phyloP scores from a whole-genome alignment of 148 eudicot genomes.

The Amaranthus cruentus region DNA sequence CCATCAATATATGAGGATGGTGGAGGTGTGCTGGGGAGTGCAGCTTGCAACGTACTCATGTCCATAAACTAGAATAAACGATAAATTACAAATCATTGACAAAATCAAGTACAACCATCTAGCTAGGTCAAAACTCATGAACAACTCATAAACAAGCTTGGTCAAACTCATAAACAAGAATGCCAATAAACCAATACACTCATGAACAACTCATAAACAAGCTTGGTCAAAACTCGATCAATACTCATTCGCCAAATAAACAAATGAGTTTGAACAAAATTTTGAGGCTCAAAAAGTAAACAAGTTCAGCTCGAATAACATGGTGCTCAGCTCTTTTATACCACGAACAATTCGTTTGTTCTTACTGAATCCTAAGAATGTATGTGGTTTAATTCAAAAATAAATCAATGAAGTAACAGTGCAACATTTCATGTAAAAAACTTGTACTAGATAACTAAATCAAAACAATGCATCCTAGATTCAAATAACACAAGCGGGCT shows the following conservation, averaged over 20 bases:
- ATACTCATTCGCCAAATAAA: not conserved
- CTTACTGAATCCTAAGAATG: not conserved
- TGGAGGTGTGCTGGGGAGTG: slow-evolving; percentile 46
- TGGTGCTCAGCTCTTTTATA: no score
- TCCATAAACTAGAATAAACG: slow-evolving; percentile 53
- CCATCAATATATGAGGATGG: slow-evolving; percentile 46
- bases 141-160: not conserved
- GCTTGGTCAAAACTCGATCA: not conserved
- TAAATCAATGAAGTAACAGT: not conserved
- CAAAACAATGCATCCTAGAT: not conserved
- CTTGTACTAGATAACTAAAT: not conserved
- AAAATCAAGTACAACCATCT: not conserved
- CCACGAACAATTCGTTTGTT: not conserved
- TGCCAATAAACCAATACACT: not conserved
- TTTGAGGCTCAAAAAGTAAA: not conserved
- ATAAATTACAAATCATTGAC: not conserved
- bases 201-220: not conserved
- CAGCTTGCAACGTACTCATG: slow-evolving; percentile 71
- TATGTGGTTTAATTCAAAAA: not conserved
- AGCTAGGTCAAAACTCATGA: not conserved
- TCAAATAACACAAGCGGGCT: not conserved
- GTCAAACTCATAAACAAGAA: not conserved
- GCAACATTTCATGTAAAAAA: not conserved
- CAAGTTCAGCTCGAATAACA: not conserved
- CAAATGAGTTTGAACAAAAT: not conserved